Evolutionary conservation across 139 green algal genomes (phyloP), one percentile per base, ranked within the genome.

Genomic region (Axilococcus clingmanii): DNA sequence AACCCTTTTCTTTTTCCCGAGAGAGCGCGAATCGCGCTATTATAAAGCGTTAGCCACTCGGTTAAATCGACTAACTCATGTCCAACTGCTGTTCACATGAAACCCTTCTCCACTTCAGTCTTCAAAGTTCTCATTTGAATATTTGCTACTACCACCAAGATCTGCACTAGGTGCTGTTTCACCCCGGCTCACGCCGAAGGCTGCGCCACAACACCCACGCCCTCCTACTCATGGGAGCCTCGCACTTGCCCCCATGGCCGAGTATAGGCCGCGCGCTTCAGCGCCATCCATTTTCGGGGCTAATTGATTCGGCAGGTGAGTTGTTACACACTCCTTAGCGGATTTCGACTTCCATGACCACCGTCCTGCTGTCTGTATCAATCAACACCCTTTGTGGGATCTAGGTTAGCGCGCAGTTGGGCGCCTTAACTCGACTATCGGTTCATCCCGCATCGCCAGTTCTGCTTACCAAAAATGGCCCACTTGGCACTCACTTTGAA

Each of bases 301-400:
- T 89, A 88, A 83, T 91, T 87, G 72, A 94, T 91, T 94, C 83
- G 85, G 83, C 83, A 91, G 85, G 83, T 91, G 83, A 91, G 83
- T 92, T 92, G 83, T 94, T 94, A 92, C 85, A 92, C 85, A 94
- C 81, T 94, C 85, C 81, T 92, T 91, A 94, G 84, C 84, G 84
- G 82, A 83, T 94, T 91, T 83, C 82, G 84, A 92, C 84, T 94
- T 94, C 84, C 84, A 91, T 94, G 84, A 83, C 84, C 84, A 94
- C 84, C 84, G 82, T 94, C 82, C 84, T 89, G 78, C 76, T 91
- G 78, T 89, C 80, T 83, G 70, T 81, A 94, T 90, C 68, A 87
- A 91, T 82, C 76, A 91, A 89, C 82, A 91, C 84, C 82, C 74
- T 91, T 89, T 89, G 80, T 88, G 83, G 83, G 72, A 81, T 93